Conservation (phyloP, 108 stramenopile genomes). For the Schizochytrium sp. region DNA sequence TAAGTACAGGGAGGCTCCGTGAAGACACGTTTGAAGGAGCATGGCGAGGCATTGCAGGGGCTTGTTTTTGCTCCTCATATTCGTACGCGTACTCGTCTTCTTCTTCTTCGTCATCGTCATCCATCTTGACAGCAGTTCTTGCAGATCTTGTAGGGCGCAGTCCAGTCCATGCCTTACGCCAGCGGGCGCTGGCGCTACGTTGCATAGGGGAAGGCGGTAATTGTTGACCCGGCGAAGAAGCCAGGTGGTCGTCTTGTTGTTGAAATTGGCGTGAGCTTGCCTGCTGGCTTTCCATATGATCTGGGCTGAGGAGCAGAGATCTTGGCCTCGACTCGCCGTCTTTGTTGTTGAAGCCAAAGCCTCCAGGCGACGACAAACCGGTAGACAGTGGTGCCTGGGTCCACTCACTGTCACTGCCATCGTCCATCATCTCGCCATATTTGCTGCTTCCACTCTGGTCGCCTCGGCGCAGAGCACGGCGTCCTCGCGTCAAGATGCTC, state of each 20-base stretch:
- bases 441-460: background rate
- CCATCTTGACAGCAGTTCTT: background rate
- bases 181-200: background rate
- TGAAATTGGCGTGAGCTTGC: background rate
- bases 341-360: too few species aligned
- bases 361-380: too few species aligned
- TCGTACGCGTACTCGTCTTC: background rate
- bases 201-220: background rate
- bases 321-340: background rate
- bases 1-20: too few species aligned
- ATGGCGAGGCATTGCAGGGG: too few species aligned
- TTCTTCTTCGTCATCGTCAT: background rate
- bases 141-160: background rate
- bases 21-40: too few species aligned
- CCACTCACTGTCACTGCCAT: background rate
- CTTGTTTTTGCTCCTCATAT: too few species aligned
- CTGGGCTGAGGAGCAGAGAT: background rate
- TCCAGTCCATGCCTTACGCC: background rate
- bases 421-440: background rate
- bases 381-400: background rate
- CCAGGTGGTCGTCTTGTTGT: background rate
- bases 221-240: background rate
- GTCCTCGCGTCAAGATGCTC: conserved; percentile 2
- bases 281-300: background rate
- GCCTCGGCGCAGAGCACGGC: conserved; percentile 4